phyloP scores from a whole-genome alignment of 306 rosid genomes.

The Spatholobus suberectus region DNA sequence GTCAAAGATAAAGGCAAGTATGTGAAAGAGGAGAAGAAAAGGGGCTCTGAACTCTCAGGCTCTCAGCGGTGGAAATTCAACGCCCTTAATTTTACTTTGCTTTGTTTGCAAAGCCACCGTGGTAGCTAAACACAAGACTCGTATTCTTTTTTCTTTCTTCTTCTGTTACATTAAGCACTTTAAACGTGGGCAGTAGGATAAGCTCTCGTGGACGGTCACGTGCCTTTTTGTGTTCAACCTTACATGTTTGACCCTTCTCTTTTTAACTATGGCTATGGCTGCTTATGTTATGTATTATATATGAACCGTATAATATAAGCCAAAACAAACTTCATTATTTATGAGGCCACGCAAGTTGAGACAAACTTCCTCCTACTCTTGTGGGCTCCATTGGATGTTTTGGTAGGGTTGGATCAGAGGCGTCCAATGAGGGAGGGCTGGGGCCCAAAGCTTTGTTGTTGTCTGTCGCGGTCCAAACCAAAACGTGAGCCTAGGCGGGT shows the following conservation, averaged over 20 bases:
- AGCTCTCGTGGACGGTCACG: conserved; percentile 60
- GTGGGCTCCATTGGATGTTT: conserved; percentile 26
- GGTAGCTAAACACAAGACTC: conserved; percentile 27
- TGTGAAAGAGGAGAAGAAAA: background rate
- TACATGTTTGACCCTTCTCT: background rate
- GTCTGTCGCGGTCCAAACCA: background rate
- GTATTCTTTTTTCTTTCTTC: background rate
- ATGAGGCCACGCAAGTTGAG: conserved; percentile 2
- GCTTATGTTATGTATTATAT: background rate
- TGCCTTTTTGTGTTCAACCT: conserved; percentile 49
- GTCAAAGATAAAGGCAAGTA: background rate
- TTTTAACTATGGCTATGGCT: background rate
- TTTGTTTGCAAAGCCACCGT: conserved; percentile 50
- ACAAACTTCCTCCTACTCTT: background rate
- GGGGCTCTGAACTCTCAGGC: background rate
- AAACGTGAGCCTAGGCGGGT: background rate
- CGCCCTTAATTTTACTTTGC: conserved; percentile 43
- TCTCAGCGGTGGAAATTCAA: conserved; percentile 25
- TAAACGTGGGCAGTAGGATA: conserved; percentile 52
- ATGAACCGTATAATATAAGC: background rate
- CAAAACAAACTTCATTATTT: background rate
- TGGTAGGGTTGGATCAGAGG: conserved; percentile 17
- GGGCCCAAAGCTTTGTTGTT: background rate
- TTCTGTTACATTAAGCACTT: conserved; percentile 6
- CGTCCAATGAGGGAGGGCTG: background rate